phyloP scores from a whole-genome alignment of 805 yeast genomes.

The Spencermartinsiella europaea region DNA sequence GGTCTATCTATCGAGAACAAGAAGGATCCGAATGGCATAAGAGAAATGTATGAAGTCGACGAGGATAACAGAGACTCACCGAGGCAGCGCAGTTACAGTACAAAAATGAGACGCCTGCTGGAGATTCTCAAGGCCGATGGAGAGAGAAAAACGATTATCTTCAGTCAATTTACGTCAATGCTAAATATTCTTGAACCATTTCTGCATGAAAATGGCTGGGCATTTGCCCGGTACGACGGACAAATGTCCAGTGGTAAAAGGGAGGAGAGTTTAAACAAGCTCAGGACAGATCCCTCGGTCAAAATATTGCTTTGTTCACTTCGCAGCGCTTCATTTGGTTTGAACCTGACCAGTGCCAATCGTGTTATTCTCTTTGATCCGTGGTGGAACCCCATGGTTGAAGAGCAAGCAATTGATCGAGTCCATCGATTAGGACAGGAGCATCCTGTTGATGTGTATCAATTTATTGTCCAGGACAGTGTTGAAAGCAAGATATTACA shows the following conservation, averaged over 20 bases:
- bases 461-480: conserved; percentile 35
- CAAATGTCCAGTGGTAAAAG: conserved; percentile 30
- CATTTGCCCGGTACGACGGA: conserved; percentile 36
- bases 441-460: conserved; percentile 40
- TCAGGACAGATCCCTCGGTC: conserved; percentile 29
- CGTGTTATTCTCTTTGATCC: conserved; percentile 41
- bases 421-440: conserved; percentile 48
- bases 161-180: conserved; percentile 40
- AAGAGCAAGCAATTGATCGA: conserved; percentile 47
- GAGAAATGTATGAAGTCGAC: background rate
- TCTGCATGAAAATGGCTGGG: conserved; percentile 30
- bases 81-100: conserved; percentile 23
- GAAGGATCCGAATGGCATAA: background rate
- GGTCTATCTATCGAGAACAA: conserved; percentile 17
- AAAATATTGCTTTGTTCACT: conserved; percentile 39
- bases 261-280: conserved; percentile 26
- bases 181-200: conserved; percentile 30
- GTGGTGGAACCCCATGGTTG: conserved; percentile 51
- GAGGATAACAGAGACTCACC: conserved; percentile 12
- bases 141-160: conserved; percentile 40
- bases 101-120: conserved; percentile 36
- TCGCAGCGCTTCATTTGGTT: conserved; percentile 42
- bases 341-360: conserved; percentile 40
- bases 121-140: conserved; percentile 32
- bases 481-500: conserved; percentile 38